Evolutionary conservation across 805 yeast genomes (phyloP).

Genomic region (Blastobotrys mokoenaii): DNA sequence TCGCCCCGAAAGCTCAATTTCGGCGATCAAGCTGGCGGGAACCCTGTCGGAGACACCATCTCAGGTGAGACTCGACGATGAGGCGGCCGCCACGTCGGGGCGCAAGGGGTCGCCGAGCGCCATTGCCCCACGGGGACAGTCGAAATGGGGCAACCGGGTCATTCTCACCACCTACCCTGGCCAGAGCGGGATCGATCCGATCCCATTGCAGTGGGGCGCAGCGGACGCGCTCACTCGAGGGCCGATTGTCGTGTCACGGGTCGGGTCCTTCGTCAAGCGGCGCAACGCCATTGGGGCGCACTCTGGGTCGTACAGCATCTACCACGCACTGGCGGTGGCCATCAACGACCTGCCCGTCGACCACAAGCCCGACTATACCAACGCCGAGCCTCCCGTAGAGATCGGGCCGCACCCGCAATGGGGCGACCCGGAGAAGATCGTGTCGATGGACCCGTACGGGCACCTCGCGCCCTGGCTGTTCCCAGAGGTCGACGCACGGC

Average conservation of each 20-base stretch:
- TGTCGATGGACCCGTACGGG: slow-evolving; percentile 59
- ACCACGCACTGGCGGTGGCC: slow-evolving; percentile 60
- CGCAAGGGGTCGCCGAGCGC: too few species aligned
- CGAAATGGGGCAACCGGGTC: slow-evolving; percentile 28
- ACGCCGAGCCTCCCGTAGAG: slow-evolving; percentile 53
- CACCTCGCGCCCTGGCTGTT: slow-evolving; percentile 57
- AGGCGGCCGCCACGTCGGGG: too few species aligned
- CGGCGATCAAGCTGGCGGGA: too few species aligned
- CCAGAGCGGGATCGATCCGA: slow-evolving; percentile 42
- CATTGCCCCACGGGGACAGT: background rate
- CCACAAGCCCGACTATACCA: slow-evolving; percentile 52
- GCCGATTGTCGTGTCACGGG: slow-evolving; percentile 49
- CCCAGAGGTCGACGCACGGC: slow-evolving; percentile 44
- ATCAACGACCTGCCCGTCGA: slow-evolving; percentile 44
- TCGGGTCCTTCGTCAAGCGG: slow-evolving; percentile 39
- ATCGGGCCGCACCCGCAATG: slow-evolving; percentile 50
- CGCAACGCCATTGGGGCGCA: slow-evolving; percentile 62
- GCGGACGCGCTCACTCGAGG: slow-evolving; percentile 42
- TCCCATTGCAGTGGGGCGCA: slow-evolving; percentile 47
- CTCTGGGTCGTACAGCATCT: slow-evolving; percentile 54
- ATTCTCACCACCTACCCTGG: slow-evolving; percentile 46
- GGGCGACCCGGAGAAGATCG: slow-evolving; percentile 49
- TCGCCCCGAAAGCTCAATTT: too few species aligned
- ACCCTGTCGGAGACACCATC: too few species aligned
- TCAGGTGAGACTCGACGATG: too few species aligned